Evolutionary conservation across 345 rosid genomes (phyloP).

Genomic region (Gossypium stocksii): DNA sequence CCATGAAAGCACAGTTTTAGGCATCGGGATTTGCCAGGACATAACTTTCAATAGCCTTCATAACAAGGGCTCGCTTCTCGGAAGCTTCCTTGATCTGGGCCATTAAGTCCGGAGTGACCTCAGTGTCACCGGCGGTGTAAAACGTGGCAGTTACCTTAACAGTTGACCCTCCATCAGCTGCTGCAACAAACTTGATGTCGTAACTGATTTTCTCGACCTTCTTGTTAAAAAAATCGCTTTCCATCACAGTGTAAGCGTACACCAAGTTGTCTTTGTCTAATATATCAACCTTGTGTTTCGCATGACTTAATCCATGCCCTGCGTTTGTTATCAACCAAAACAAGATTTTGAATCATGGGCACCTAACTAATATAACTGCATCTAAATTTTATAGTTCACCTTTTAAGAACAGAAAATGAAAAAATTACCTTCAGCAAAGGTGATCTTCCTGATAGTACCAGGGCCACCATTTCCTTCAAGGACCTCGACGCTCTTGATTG

Average conservation of each 20-base stretch:
- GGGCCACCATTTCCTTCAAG: slow-evolving; percentile 37
- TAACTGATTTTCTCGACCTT: background rate
- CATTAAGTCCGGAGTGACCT: slow-evolving; percentile 23
- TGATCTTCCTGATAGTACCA: slow-evolving; percentile 29
- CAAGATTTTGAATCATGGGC: too few species aligned
- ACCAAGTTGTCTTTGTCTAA: background rate
- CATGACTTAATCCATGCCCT: background rate
- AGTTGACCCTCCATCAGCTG: background rate
- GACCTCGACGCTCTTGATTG: background rate
- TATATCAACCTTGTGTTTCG: background rate
- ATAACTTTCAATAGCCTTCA: slow-evolving; percentile 26
- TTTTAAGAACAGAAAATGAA: background rate
- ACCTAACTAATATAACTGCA: background rate
- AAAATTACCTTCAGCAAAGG: slow-evolving; percentile 11
- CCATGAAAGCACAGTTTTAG: background rate
- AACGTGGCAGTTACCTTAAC: slow-evolving; percentile 24
- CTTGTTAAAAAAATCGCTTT: background rate
- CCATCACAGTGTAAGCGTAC: background rate
- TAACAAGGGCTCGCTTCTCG: slow-evolving; percentile 16
- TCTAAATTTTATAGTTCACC: background rate
- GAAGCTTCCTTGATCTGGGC: slow-evolving; percentile 17
- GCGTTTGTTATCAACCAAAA: background rate
- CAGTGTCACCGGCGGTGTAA: slow-evolving; percentile 11
- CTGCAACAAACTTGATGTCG: background rate
- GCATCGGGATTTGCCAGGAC: slow-evolving; percentile 25